Base-by-base conservation (phyloP, 2,329 filamentous ascomycete genomes). In the Penicillium sp. region DNA sequence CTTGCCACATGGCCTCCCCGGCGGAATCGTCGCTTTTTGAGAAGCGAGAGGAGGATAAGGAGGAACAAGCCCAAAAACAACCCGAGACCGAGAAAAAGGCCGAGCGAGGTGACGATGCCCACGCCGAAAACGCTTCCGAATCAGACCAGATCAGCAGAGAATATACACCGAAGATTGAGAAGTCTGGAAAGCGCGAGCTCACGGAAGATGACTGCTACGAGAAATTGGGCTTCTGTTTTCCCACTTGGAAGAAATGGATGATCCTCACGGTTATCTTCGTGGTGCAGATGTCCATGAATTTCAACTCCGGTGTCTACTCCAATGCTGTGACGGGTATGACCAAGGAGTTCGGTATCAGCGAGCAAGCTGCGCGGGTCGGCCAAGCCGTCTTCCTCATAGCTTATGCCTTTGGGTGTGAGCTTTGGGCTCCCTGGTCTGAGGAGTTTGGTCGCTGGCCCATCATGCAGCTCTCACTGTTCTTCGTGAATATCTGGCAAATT, bases 401-500 rank as follows among this genome's bases (percentile, higher is more conserved):
- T 1, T 94, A 95, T 69, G 90, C 89, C 37, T 92, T 94, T 69
- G 90, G 90, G 18, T 94, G 90, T 70, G 90, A 94, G 71, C 80
- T 93, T 0, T 94, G 90, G 90, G 90, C 90, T 0, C 90, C 90
- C 0, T 94, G 89, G 89, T 89, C 85, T 22, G 90, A 95, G 69
- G 90, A 94, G 67, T 81, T 92, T 49, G 90, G 90, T n/a, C 84
- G 90, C 47, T 88, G 85, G 79, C 87, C 87, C 2, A 82, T 93
- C 55, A 81, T 92, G 55, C 89, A 92, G 79, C 76, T 83, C 40
- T 89, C 85, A 25, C 74, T 94, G 55, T 81, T 88, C 59, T 75
- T 94, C 12, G 88, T 92, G 70, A 94, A 94, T 65, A 75, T 93
- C 56, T 94, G 84, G 81, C 87, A 90, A 63, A 74, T 92, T 0